Base-by-base conservation (phyloP, 306 rosid species). In the Echinosophora koreensis region DNA sequence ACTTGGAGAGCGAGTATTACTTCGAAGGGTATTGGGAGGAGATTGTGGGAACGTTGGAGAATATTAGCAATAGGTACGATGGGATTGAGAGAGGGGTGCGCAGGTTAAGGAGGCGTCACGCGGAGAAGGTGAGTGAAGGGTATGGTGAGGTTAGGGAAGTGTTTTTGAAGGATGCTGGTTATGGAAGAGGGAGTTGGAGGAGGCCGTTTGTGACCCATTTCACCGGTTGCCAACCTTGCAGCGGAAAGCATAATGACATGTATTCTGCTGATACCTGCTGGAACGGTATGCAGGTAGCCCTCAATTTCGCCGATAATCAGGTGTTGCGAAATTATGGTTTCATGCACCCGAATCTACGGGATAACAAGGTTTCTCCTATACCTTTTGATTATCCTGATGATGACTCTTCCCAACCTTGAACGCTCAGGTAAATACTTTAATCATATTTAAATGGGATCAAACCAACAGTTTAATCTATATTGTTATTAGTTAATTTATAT, bases 161-260 rank as follows among this genome's bases (percentile, higher is more conserved):
- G 82, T 74, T 71, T 60, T 38, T 90, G 62, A 67, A 59, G 62
- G 90, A 82, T 2, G 86, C 84, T 0, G 93, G 92, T 6, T 34
- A 17, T 6, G 93, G 90, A 0, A 71, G 17, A 22, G 89, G 88
- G 2, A 83, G 90, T 39, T 81, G 86, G 92, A 83, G 93, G 74
- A 76, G 97, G 66, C 98, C 98, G 3, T 92, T 94, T 9, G 71
- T 94, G 2, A 92, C 97, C 8, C 98, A 94, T 51, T 94, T 94
- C 57, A 92, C 98, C 0, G 98, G 98, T 0, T 92, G 98, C 56
- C 98, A 94, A 65, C 98, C 98, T 0, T 94, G 98, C n/a, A 92
- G 94, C 59, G 98, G 98, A 6, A 38, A 60, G 38, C 92, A 90
- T 82, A 92, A 90, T 56, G 72, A 67, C 3, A 85, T 65, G 92